Base-by-base conservation (phyloP, 129 eudicot species). In the Saussurea involucrata region DNA sequence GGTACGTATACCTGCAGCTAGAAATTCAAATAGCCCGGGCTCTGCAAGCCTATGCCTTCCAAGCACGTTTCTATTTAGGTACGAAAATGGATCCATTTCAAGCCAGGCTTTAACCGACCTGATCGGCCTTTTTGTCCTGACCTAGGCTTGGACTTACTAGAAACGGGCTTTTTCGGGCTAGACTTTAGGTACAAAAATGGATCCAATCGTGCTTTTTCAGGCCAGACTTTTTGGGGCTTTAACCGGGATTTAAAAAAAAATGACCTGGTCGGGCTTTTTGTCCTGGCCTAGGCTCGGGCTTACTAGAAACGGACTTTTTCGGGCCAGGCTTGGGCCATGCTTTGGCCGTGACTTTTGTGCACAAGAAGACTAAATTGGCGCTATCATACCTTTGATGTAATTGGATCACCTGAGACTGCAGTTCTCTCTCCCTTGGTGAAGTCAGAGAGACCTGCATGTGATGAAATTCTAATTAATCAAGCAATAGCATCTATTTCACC, bases 321-420 rank as follows among this genome's bases (percentile, higher is more conserved):
- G 2, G 60, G 22, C 20, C 60, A 7, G 22, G 18, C 20, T 0
- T 13, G 57, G 57, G 13, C 57, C 57, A 44, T 12, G 10, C 57
- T 13, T 12, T 44, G 57, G 6, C 57, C 18, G 5, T 17, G 20
- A n/a, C 8, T 15, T 49, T 49, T 49, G 60, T n/a, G 60, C 22
- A 29, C 17, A 31, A 63, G 33, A 37, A 69, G 8, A 53, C 13
- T 8, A 61, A 49, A 44, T 65, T 64, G 70, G 34, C 27, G 34
- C 33, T 33, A 69, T 37, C 78, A 25, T 86, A 93, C 98, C 98
- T 93, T 76, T 88, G 97, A 78, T 93, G 97, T 81, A 93, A 82
- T 32, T 90, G 95, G 72, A 79, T 73, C 72, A 90, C 84, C 85
- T 87, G 97, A 57, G 88, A 71, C 60, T 88, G 92, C 69, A 93